These are phyloP conservation scores for Sparassis latifolia DNA, from an alignment of 1,284 basidiomycete genomes.

Conservation along the genomic window DNA sequence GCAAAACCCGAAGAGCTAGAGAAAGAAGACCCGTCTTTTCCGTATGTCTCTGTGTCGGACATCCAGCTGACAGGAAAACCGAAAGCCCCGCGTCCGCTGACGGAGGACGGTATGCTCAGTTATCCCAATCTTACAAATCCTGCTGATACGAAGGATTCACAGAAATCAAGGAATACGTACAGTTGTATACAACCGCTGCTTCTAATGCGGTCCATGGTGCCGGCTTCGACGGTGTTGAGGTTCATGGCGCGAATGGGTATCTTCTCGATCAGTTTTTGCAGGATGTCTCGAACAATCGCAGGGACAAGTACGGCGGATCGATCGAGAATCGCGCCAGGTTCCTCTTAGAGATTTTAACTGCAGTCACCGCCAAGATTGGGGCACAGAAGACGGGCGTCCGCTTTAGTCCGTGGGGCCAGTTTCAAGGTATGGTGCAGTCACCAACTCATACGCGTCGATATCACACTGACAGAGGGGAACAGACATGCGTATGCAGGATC, in stretches of 20 bases:
- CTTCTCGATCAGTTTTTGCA: conserved; percentile 39
- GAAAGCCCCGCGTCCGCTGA: conserved; percentile 28
- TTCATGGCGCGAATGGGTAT: conserved; percentile 32
- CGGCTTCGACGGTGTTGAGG: conserved; percentile 40
- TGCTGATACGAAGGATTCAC: conserved; percentile 2
- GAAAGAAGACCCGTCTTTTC: conserved; percentile 7
- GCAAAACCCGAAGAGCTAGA: conserved; percentile 25
- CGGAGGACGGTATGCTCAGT: conserved; percentile 19
- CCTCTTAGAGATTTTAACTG: conserved; percentile 40
- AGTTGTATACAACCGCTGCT: conserved; percentile 32
- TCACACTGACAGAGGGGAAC: background rate
- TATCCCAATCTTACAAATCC: background rate
- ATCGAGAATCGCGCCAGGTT: conserved; percentile 50
- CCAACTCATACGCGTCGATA: background rate
- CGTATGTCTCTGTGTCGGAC: conserved; percentile 34
- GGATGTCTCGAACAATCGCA: conserved; percentile 42
- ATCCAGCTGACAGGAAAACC: conserved; percentile 33
- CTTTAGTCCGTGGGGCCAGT: conserved; percentile 44
- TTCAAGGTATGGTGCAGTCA: conserved; percentile 25
- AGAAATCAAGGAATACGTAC: conserved; percentile 39
- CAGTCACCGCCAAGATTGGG: conserved; percentile 34
- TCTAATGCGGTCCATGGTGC: conserved; percentile 34
- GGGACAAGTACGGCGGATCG: conserved; percentile 54
- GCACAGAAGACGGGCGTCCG: conserved; percentile 40
- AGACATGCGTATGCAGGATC: conserved; percentile 34